These are phyloP conservation scores for Calophaca sinica DNA, from an alignment of 306 rosid genomes.

Conservation along the genomic window DNA sequence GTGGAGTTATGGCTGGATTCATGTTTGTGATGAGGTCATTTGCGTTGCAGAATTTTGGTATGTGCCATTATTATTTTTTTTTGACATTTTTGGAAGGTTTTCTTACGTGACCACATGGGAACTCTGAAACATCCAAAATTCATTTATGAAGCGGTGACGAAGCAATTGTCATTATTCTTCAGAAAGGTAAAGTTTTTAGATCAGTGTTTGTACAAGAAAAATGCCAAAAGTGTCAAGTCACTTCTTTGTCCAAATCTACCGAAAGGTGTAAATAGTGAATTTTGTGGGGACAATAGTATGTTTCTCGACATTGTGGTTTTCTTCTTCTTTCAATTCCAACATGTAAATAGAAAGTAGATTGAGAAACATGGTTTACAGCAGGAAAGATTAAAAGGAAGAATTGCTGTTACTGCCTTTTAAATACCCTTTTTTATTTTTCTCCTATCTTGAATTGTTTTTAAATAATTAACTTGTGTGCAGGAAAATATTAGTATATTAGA, in stretches of 20 bases:
- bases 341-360: slow-evolving; percentile 18
- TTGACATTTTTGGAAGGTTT: slow-evolving; percentile 10
- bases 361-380: not conserved
- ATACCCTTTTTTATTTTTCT: too few relatives aligned
- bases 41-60: slow-evolving; percentile 10
- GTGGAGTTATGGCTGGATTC: too few relatives aligned
- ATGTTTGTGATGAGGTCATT: too few relatives aligned
- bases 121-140: slow-evolving; percentile 36
- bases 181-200: not conserved
- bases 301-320: too few relatives aligned
- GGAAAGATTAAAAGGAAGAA: slow-evolving; percentile 19
- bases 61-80: slow-evolving; percentile 11
- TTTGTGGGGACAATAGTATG: too few relatives aligned
- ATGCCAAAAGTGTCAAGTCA: slow-evolving; percentile 36
- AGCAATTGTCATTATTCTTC: slow-evolving; percentile 29
- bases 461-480: too few relatives aligned
- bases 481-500: too few relatives aligned
- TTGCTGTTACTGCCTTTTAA: not conserved
- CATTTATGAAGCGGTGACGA: slow-evolving; percentile 22
- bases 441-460: too few relatives aligned
- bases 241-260: slow-evolving; percentile 37
- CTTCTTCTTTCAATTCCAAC: too few relatives aligned
- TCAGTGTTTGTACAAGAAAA: slow-evolving; percentile 3
- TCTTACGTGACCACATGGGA: slow-evolving; percentile 29
- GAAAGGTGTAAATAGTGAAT: slow-evolving; percentile 21